These are phyloP conservation scores for Yamadazyma philogaea DNA, from an alignment of 805 yeast species.

Conservation along the genomic window DNA sequence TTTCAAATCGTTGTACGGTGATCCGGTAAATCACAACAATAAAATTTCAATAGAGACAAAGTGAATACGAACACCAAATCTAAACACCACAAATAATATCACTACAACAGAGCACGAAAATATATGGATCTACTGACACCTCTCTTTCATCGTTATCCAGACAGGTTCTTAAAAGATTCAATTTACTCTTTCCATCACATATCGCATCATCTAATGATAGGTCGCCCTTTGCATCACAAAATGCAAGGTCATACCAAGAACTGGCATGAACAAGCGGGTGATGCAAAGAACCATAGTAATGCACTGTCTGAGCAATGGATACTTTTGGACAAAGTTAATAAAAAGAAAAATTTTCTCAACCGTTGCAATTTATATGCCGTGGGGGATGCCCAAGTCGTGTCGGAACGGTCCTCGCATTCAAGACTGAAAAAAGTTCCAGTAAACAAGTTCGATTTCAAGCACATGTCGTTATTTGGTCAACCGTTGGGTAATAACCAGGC, in stretches of 20 bases:
- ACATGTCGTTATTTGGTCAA: constrained; percentile 15
- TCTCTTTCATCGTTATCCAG: constrained; percentile 49
- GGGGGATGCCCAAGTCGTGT: constrained; percentile 5
- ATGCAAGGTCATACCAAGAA: constrained; percentile 8
- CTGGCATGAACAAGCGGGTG: constrained; percentile 8
- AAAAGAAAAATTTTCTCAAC: constrained; percentile 4
- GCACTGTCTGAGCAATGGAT: constrained; percentile 73
- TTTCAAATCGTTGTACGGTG: too few species aligned
- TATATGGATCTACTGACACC: constrained; percentile 51
- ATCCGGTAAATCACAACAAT: too few species aligned
- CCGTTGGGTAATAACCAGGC: background rate
- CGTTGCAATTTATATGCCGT: background rate
- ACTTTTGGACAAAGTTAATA: constrained; percentile 63
- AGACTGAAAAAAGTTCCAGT: constrained; percentile 4
- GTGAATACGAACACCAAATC: too few species aligned
- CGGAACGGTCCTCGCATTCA: background rate
- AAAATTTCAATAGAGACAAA: too few species aligned
- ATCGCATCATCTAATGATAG: constrained; percentile 39
- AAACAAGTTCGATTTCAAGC: constrained; percentile 1
- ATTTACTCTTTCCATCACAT: constrained; percentile 45
- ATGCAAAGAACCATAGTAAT: constrained; percentile 27
- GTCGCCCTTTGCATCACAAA: constrained; percentile 10
- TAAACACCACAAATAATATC: too few species aligned
- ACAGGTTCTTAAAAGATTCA: constrained; percentile 48
- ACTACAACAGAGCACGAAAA: too few species aligned